A percentile compares a stretch with the other conserved stretches of the same genome.
Conservation (phyloP, 129 eudicot genomes). For the Chrysanthemum seticuspe region DNA sequence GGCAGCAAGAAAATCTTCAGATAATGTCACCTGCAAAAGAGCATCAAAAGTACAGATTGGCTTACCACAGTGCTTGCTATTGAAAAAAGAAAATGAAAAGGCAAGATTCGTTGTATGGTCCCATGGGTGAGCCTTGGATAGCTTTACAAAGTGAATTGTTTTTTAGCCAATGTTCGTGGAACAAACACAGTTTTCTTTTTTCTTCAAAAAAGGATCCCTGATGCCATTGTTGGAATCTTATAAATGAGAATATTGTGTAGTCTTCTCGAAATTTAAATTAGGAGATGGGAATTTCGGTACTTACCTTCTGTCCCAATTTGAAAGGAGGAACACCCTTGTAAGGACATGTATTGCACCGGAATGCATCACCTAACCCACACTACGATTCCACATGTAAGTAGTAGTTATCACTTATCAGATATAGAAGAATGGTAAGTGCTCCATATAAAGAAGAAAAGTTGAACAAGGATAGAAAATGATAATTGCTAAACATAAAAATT, state of each 20-base stretch:
- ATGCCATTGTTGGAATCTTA: too few species aligned
- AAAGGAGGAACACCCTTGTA: conserved; percentile 89
- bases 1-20: conserved; percentile 63
- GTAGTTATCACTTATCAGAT: not conserved
- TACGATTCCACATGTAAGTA: conserved; percentile 26
- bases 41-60: not conserved
- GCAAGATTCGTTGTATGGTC: not conserved
- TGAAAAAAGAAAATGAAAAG: not conserved
- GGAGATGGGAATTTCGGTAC: not conserved
- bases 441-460: not conserved
- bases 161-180: not conserved
- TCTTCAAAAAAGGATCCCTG: not conserved
- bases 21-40: conserved; percentile 53
- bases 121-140: too few species aligned
- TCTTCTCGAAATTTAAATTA: not conserved
- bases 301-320: conserved; percentile 83
- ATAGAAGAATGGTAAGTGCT: not conserved
- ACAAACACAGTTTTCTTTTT: not conserved
- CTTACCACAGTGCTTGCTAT: not conserved
- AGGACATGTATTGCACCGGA: conserved; percentile 83
- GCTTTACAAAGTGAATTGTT: too few species aligned
- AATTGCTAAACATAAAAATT: not conserved
- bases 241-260: not conserved
- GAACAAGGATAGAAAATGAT: not conserved
- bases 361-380: conserved; percentile 92